Percentiles rank a stretch among this genome's conserved stretches.
phyloP scores from a whole-genome alignment of 805 yeast genomes.

The Ogataea zsoltii region DNA sequence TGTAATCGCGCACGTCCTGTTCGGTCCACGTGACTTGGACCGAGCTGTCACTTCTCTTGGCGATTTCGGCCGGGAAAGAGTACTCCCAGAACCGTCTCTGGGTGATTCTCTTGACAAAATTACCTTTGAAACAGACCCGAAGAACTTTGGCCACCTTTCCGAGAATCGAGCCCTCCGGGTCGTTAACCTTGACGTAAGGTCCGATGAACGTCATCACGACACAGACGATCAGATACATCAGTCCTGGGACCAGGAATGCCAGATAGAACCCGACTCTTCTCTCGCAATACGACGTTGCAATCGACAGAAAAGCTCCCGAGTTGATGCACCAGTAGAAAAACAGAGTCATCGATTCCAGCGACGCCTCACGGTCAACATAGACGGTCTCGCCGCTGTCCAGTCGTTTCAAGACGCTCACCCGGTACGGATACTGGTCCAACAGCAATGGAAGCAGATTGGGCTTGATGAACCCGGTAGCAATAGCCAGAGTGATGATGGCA shows the following conservation, averaged over 20 bases:
- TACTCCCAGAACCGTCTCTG: constrained; percentile 47
- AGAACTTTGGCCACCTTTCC: constrained; percentile 43
- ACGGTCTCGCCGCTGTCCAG: constrained; percentile 66
- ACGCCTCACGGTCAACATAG: constrained; percentile 49
- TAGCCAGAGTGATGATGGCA: constrained; percentile 40
- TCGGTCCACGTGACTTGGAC: constrained; percentile 39
- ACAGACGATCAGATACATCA: constrained; percentile 55
- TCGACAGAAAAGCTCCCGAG: constrained; percentile 53
- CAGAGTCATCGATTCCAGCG: constrained; percentile 41
- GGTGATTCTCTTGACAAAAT: constrained; percentile 43
- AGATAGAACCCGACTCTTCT: constrained; percentile 56
- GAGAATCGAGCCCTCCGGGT: constrained; percentile 49
- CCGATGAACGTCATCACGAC: constrained; percentile 41
- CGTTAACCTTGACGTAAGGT: constrained; percentile 35
- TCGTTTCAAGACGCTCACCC: constrained; percentile 58
- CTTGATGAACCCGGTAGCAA: constrained; percentile 55
- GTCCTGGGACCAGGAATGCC: constrained; percentile 55
- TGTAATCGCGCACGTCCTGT: constrained; percentile 48
- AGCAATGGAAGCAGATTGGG: constrained; percentile 52
- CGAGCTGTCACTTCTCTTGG: constrained; percentile 42
- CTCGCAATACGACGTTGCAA: constrained; percentile 53
- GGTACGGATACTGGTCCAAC: constrained; percentile 64
- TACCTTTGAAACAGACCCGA: constrained; percentile 42
- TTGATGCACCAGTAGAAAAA: constrained; percentile 57
- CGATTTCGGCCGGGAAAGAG: constrained; percentile 47